Evolutionary conservation across 352 stramenopile species (phyloP), one percentile per base, ranked within the genome.

Genomic region (Globisporangium cylindrosporum): DNA sequence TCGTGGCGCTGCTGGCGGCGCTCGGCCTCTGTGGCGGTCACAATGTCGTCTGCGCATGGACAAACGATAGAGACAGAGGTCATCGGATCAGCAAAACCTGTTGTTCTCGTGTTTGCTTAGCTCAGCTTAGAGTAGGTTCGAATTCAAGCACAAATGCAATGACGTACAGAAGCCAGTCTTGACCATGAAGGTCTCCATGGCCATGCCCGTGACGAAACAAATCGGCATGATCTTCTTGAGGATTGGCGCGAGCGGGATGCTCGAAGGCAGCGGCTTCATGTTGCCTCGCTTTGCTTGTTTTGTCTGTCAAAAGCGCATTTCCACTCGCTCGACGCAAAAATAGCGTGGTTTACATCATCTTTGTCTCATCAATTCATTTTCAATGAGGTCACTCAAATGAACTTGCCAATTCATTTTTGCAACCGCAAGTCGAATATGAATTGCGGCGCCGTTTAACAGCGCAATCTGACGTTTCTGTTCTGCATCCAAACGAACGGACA

Each of bases 131-230:
- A 20, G 9, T 49, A 8, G 29, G 4, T 32, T 32, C 29, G 29
- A 32, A 32, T 32, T 32, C 29, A 32, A 32, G 29, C 15, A 46
- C 20, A 56, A 24, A 24, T 0, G 15, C 69, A 8, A 32, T 32
- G 18, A 76, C 88, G 70, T 74, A 95, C 88, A 95, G 70, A 95
- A 95, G 36, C 86, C 88, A 0, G 88, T 94, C 66, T 95, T 94
- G 74, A 97, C 88, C 89, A 97, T 97, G 68, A 97, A 95, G 14
- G 84, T 49, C 75, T 97, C 89, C 78, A 97, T 94, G 34, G 72
- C 81, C 18, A 88, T 88, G 57, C 89, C 89, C 38, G 83, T 88
- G 41, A 92, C 69, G 71, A 97, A 97, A 75, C 89, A 95, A 18
- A 94, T 59, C 38, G 89, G 89, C 68, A 97, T 73, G 46, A 94